A percentile compares a stretch with the other conserved stretches of the same genome.
Evolutionary conservation across 768 basidiomycete genomes (phyloP).

Genomic region (Pulveroboletus ravenelii): DNA sequence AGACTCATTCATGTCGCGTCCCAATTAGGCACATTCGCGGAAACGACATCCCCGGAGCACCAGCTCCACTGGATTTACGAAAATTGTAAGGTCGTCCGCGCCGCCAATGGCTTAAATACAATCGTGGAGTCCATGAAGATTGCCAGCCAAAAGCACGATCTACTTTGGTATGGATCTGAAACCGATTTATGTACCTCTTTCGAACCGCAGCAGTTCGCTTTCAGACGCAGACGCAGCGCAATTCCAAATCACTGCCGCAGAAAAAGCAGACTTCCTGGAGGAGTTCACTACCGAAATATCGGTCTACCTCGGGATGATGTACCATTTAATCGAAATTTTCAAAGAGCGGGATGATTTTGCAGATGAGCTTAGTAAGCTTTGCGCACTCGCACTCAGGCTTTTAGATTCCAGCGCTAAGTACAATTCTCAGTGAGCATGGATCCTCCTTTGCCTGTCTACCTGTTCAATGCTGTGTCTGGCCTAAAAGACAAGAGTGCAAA

Average conservation of each 20-base stretch:
- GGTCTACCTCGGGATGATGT: slow-evolving; percentile 91
- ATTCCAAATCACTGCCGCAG: slow-evolving; percentile 62
- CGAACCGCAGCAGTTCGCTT: slow-evolving; percentile 49
- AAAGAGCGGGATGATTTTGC: slow-evolving; percentile 93
- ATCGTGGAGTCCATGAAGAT: slow-evolving; percentile 89
- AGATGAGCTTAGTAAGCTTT: slow-evolving; percentile 85
- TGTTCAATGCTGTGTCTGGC: slow-evolving; percentile 86
- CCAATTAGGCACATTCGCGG: slow-evolving; percentile 75
- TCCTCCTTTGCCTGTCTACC: slow-evolving; percentile 87
- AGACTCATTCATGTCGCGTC: slow-evolving; percentile 9
- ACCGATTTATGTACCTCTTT: neutral
- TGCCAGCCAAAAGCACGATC: slow-evolving; percentile 81
- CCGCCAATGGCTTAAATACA: slow-evolving; percentile 74
- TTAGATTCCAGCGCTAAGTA: slow-evolving; percentile 3
- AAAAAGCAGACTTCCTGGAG: slow-evolving; percentile 77
- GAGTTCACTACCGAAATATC: slow-evolving; percentile 91
- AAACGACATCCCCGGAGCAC: slow-evolving; percentile 87
- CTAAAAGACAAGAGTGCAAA: slow-evolving; percentile 91
- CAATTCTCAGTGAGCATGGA: slow-evolving; percentile 81
- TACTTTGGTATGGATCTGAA: slow-evolving; percentile 54
- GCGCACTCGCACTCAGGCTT: neutral
- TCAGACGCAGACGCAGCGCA: slow-evolving; percentile 71
- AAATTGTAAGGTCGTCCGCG: slow-evolving; percentile 82
- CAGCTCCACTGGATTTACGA: slow-evolving; percentile 96
- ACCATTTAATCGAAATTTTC: slow-evolving; percentile 91